Percentiles rank a stretch among this genome's conserved stretches.
Conservation (phyloP, 2,329 filamentous ascomycete genomes). For the Aspergillus sp. region DNA sequence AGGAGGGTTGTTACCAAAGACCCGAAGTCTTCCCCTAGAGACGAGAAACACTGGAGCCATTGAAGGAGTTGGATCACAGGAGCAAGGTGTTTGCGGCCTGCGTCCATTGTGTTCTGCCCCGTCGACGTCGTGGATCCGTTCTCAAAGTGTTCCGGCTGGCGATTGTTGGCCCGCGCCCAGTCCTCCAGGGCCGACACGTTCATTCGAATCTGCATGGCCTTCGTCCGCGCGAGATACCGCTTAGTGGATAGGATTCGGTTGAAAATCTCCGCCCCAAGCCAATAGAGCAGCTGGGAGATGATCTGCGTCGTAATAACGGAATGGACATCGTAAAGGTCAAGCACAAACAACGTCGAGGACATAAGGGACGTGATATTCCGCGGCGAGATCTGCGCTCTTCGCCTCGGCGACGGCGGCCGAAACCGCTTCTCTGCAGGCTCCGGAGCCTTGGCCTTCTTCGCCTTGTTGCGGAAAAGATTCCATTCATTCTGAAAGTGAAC, state of each 20-base stretch:
- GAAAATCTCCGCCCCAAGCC: conserved; percentile 92
- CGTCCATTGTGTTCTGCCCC: conserved; percentile 78
- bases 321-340: conserved; percentile 98
- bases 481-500: conserved; percentile 97
- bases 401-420: conserved; percentile 85
- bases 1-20: conserved; percentile 80
- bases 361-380: conserved; percentile 92
- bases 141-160: conserved; percentile 91
- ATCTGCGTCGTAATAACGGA: conserved; percentile 92
- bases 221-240: conserved; percentile 88
- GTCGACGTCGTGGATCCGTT: conserved; percentile 76
- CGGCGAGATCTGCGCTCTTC: conserved; percentile 81
- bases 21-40: conserved; percentile 79
- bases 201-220: conserved; percentile 99
- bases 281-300: conserved; percentile 85
- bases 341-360: conserved; percentile 90
- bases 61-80: conserved; percentile 90
- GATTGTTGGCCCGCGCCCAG: conserved; percentile 88
- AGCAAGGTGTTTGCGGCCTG: conserved; percentile 72
- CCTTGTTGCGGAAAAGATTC: conserved; percentile 91
- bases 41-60: conserved; percentile 97
- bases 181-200: conserved; percentile 93
- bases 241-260: conserved; percentile 96
- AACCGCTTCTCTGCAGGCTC: conserved; percentile 86
- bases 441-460: conserved; percentile 64